These are phyloP conservation scores for Citropsis articulata DNA, from an alignment of 345 rosid species.

Conservation along the genomic window DNA sequence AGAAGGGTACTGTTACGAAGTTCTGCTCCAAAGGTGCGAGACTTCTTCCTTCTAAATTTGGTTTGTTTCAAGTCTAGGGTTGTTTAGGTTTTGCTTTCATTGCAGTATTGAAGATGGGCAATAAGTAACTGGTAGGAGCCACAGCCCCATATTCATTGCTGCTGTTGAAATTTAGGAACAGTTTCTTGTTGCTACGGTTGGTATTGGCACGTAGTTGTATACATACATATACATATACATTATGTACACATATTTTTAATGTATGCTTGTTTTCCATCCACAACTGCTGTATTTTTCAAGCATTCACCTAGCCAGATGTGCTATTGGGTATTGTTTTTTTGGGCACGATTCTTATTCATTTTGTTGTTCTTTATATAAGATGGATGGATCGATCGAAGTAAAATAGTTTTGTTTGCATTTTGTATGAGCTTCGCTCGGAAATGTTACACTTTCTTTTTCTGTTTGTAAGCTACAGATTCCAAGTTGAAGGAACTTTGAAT, in stretches of 20 bases:
- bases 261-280: neutral
- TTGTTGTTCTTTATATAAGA: neutral
- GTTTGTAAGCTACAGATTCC: too few species aligned
- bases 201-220: constrained; percentile 10
- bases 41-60: neutral
- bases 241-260: constrained; percentile 1
- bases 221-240: neutral
- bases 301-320: neutral
- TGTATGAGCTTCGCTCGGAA: neutral
- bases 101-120: constrained; percentile 17
- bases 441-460: neutral
- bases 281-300: neutral
- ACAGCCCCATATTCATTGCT: neutral
- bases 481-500: too few species aligned
- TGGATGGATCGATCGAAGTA: neutral
- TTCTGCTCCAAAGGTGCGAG: constrained; percentile 2
- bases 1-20: neutral
- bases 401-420: neutral
- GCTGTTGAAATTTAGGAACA: constrained; percentile 9
- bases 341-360: neutral
- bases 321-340: neutral
- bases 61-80: constrained; percentile 3
- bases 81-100: constrained; percentile 17
- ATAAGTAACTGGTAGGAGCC: constrained; percentile 9
- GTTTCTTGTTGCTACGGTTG: neutral